These are phyloP conservation scores for Pisolithus orientalis DNA, from an alignment of 768 basidiomycete genomes.

Conservation along the genomic window DNA sequence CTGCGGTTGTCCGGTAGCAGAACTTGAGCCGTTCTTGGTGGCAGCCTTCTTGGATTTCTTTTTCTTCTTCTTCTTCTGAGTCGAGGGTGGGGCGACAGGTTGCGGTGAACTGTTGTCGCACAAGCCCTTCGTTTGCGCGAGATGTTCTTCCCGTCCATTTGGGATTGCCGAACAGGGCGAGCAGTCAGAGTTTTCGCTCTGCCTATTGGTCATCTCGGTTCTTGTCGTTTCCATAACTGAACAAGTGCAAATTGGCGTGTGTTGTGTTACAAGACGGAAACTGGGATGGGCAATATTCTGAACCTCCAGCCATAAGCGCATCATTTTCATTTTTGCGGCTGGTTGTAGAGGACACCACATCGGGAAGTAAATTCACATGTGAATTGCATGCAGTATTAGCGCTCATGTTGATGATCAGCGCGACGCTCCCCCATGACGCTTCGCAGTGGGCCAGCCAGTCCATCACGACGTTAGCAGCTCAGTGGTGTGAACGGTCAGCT, in stretches of 20 bases:
- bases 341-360: neutral
- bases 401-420: no score
- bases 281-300: neutral
- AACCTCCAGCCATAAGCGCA: neutral
- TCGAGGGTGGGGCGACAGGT: slow-evolving; percentile 14
- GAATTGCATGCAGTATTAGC: no score
- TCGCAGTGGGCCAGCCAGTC: no score
- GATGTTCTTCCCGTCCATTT: neutral
- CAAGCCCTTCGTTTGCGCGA: neutral
- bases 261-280: neutral
- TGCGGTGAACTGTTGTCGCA: slow-evolving; percentile 13
- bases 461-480: no score
- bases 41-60: slow-evolving; percentile 54
- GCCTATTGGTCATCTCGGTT: no score
- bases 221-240: neutral
- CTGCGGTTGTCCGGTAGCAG: slow-evolving; percentile 24
- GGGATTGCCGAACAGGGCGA: neutral
- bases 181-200: no score
- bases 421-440: no score
- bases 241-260: neutral
- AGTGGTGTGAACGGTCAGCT: no score
- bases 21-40: slow-evolving; percentile 30
- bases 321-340: neutral
- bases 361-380: neutral
- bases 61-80: slow-evolving; percentile 65